Percentiles rank a stretch among this genome's conserved stretches.
These are phyloP conservation scores for Metarhizium album DNA, from an alignment of 2,329 filamentous ascomycete genomes.

Conservation along the genomic window DNA sequence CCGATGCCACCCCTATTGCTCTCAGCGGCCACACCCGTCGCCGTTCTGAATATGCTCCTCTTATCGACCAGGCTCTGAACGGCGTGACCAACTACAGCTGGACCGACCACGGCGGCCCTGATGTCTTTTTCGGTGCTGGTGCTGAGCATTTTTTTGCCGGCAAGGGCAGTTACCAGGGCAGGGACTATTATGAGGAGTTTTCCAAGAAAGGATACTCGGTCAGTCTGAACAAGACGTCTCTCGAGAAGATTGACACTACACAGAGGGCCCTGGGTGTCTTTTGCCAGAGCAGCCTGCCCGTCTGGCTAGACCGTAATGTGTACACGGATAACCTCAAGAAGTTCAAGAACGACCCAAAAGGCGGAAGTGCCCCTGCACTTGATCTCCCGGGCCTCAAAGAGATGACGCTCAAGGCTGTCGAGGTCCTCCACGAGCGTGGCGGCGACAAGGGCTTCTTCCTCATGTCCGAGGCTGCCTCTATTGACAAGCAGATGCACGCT, in stretches of 20 bases:
- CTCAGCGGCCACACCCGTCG: conserved; percentile 62
- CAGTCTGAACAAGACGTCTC: conserved; percentile 62
- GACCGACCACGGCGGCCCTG: conserved; percentile 62
- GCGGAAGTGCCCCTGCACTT: conserved; percentile 49
- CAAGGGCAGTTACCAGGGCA: conserved; percentile 52
- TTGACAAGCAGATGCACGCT: conserved; percentile 84
- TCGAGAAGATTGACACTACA: conserved; percentile 44
- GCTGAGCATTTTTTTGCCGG: conserved; percentile 69
- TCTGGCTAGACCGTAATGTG: conserved; percentile 80
- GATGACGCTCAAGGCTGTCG: conserved; percentile 80
- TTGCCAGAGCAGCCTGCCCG: conserved; percentile 61
- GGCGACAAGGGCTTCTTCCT: conserved; percentile 71
- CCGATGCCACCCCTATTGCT: conserved; percentile 74
- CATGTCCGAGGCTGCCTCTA: conserved; percentile 76
- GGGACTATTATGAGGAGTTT: conserved; percentile 73
- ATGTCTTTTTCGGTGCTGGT: conserved; percentile 74
- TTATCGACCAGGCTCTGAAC: conserved; percentile 67
- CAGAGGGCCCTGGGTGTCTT: conserved; percentile 69
- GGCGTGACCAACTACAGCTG: conserved; percentile 73
- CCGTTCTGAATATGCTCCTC: conserved; percentile 56
- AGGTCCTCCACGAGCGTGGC: conserved; percentile 59
- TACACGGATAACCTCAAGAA: conserved; percentile 59
- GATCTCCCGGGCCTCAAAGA: conserved; percentile 79
- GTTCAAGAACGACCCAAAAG: conserved; percentile 58
- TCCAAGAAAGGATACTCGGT: conserved; percentile 61